Evolutionary conservation across 2,329 filamentous ascomycete genomes (phyloP).

Genomic region (Tolypocladium tundrense): DNA sequence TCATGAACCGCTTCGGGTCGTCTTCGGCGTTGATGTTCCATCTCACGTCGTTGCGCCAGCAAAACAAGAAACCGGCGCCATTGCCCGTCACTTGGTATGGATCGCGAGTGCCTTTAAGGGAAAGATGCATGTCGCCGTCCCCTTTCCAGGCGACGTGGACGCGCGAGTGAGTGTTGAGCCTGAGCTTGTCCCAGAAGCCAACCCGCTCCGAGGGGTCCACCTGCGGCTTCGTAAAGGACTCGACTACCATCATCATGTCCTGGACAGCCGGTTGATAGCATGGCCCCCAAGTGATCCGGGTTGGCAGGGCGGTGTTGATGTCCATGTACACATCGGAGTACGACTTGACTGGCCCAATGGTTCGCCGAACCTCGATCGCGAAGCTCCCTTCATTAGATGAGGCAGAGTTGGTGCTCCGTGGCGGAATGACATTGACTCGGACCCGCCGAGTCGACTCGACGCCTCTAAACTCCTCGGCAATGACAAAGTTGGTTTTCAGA

Average conservation of each 20-base stretch:
- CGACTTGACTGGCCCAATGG: conserved; percentile 89
- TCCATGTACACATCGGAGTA: conserved; percentile 89
- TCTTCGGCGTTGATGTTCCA: conserved; percentile 78
- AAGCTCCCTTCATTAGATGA: conserved; percentile 54
- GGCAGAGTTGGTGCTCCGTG: conserved; percentile 44
- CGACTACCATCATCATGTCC: conserved; percentile 99
- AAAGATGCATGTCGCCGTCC: conserved; percentile 88
- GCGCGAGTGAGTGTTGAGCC: conserved; percentile 86
- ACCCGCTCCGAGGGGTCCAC: conserved; percentile 87
- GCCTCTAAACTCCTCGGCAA: conserved; percentile 86
- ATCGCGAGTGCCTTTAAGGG: conserved; percentile 84
- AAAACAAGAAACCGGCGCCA: conserved; percentile 94
- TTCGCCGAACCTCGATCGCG: conserved; percentile 76
- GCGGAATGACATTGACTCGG: conserved; percentile 74
- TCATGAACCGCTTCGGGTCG: conserved; percentile 89
- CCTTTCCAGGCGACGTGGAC: conserved; percentile 87
- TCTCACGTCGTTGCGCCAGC: conserved; percentile 88
- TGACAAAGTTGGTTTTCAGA: conserved; percentile 82
- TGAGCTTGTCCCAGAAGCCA: conserved; percentile 98
- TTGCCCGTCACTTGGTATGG: conserved; percentile 89
- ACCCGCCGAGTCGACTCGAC: conserved; percentile 70
- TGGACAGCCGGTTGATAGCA: conserved; percentile 97
- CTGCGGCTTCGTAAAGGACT: conserved; percentile 93
- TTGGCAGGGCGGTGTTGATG: conserved; percentile 87
- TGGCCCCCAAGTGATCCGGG: conserved; percentile 91